Base-by-base conservation (phyloP, 139 green algal genomes). In the Volvox reticuliferus region DNA sequence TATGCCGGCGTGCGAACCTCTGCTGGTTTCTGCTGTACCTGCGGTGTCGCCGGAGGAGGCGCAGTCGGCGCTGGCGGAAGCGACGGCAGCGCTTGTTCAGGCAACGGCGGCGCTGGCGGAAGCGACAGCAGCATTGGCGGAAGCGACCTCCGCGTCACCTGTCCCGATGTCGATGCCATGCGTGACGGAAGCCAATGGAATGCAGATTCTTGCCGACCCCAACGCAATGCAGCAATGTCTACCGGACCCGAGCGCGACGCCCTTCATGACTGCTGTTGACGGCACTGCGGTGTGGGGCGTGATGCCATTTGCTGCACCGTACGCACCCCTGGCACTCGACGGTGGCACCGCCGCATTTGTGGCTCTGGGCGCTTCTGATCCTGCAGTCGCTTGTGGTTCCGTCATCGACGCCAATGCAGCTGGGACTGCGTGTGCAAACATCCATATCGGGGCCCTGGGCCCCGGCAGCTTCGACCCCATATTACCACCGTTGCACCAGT, bases 31-130 rank as follows among this genome's bases (percentile, higher is more conserved):
- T 21, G 36, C 78, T n/a, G 36, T 32, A 2, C 21, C 35, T 67
- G 83, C 83, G 35, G 67, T 81, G 82, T 63, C 36, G 36, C 30
- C 36, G 67, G 63, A 67, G 67, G 67, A 67, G 67, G 83, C 83
- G 83, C 63, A 88, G 13, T 28, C 67, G 83, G 83, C 68, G 83
- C 32, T 88, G 83, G 83, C n/a, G 83, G 67, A 88, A 65, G 82
- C 82, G 82, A 79, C 82, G 32, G 82, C 63, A 24, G 83, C 83
- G 83, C 35, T 81, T 22, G 36, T 63, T 3, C 33, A 80, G 67
- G 83, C 82, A 35, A 88, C 82, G 63, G 82, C 63, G 32, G 82
- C 82, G 30, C 30, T 88, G 55, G 82, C 82, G 82, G 63, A 80
- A 37, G 83, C 68, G 67, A 78, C 83, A 28, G 83, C 36, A 37